Base-by-base conservation (phyloP, 2,329 filamentous ascomycete genomes). In the Talaromyces amestolkiae region DNA sequence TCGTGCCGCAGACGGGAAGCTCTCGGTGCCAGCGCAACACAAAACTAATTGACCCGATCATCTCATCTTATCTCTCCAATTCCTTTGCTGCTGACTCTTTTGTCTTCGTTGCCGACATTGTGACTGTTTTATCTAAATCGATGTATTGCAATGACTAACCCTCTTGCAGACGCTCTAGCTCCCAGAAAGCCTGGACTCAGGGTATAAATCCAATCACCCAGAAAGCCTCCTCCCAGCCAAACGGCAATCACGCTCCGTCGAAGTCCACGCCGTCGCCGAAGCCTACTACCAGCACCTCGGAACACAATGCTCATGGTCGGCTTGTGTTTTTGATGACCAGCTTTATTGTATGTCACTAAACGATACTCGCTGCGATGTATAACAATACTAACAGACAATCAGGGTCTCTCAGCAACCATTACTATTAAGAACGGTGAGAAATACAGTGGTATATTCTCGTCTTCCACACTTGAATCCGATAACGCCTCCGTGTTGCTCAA, bases 151-250 rank as follows among this genome's bases (percentile, higher is more conserved):
- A 39, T 75, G 62, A 72, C 71, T 66, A 31, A 70, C 54, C 63
- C 54, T 68, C 66, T 56, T 53, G 63, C 58, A 78, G 78, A 82
- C 84, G 77, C 80, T 84, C 80, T 78, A 84, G 76, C 75, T 80
- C 82, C 58, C 84, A 83, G 69, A 87, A 85, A 76, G 85, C 85
- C 72, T 89, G 87, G 87, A 82, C 83, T 58, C 81, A 84, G 72
- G 85, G 85, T 71, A 82, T 83, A 65, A 89, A 89, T 74, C 85
- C 86, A 53, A 84, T 87, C 73, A 86, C 85, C 22, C 85, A 87
- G 70, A 83, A 85, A 70, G 74, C 82, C 54, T 79, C 82, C 10
- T 73, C 76, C 66, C 80, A 82, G 66, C 80, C 83, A 68, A 89
- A 89, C 79, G 86, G 86, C 70, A 81, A 78, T 67, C 77, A 80